Evolutionary conservation across 345 rosid species (phyloP).

Genomic region (Crucihimalaya himalaica): DNA sequence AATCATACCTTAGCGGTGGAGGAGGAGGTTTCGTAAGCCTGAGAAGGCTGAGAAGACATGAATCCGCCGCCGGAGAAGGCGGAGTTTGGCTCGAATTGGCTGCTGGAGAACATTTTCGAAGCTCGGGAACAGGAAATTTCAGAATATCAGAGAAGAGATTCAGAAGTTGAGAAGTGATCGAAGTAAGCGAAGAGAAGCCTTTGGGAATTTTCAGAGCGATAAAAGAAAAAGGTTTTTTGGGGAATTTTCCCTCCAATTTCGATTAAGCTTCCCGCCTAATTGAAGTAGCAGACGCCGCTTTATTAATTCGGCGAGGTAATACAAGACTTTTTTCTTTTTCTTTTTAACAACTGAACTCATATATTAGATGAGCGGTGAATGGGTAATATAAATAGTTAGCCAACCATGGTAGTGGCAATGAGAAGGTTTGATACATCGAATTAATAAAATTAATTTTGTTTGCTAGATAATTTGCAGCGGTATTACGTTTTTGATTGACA

Average conservation of each 20-base stretch:
- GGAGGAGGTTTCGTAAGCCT: conserved; percentile 51
- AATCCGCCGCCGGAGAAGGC: conserved; percentile 69
- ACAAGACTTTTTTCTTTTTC: too few species aligned
- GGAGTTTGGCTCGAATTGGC: conserved; percentile 61
- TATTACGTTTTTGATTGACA: too few species aligned
- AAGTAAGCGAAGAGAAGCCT: background rate
- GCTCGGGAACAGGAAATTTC: background rate
- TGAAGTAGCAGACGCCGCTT: too few species aligned
- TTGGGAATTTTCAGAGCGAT: background rate
- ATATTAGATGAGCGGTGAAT: too few species aligned
- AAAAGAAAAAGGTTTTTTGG: background rate
- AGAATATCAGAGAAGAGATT: background rate
- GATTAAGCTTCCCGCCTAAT: conserved; percentile 23
- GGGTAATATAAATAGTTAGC: too few species aligned
- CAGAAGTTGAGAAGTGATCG: background rate
- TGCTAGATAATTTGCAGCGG: too few species aligned
- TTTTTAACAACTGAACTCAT: too few species aligned
- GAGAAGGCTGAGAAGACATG: conserved; percentile 66
- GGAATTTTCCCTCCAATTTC: conserved; percentile 21
- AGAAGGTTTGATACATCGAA: too few species aligned
- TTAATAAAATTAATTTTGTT: too few species aligned
- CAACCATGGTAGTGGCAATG: too few species aligned
- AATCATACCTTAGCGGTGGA: conserved; percentile 55
- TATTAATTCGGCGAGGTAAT: too few species aligned
- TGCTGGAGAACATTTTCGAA: conserved; percentile 61